Evolutionary conservation across 129 eudicot genomes (phyloP).

Genomic region (Flaveria linearis): DNA sequence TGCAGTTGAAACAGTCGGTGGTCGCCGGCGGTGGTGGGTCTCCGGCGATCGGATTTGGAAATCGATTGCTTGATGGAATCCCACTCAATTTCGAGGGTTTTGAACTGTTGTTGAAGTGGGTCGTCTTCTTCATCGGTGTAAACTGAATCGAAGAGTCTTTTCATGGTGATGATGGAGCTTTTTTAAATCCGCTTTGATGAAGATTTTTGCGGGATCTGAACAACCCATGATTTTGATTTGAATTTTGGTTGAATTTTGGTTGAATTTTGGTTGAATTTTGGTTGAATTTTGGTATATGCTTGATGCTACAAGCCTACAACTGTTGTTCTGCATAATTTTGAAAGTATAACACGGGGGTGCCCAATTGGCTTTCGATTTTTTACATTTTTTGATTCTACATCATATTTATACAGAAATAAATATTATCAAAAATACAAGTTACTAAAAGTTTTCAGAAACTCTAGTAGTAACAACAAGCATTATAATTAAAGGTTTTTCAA

Average conservation of each 20-base stretch:
- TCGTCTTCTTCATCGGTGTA: slow-evolving; percentile 14
- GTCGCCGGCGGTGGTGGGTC: neutral
- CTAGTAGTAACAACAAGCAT: no score
- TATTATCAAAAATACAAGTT: no score
- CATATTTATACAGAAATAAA: no score
- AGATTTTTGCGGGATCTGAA: slow-evolving; percentile 31
- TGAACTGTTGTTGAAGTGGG: slow-evolving; percentile 32
- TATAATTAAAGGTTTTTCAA: no score
- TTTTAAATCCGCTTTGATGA: slow-evolving; percentile 26
- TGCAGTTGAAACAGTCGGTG: slow-evolving; percentile 9
- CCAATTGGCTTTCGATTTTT: no score
- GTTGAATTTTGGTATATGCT: no score
- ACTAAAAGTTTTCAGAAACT: no score
- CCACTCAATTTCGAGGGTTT: slow-evolving; percentile 37
- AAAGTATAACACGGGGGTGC: no score
- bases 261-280: no score
- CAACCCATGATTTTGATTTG: slow-evolving; percentile 22
- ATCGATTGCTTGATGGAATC: slow-evolving; percentile 36
- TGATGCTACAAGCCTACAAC: no score
- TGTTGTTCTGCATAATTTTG: neutral
- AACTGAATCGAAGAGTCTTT: neutral
- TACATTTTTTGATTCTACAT: no score
- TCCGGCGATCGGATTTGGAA: slow-evolving; percentile 19
- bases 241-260: slow-evolving; percentile 2
- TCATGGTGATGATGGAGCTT: slow-evolving; percentile 22